A percentile compares a stretch with the other conserved stretches of the same genome.
Evolutionary conservation across 306 rosid genomes (phyloP).

Genomic region (Quercus gilva): DNA sequence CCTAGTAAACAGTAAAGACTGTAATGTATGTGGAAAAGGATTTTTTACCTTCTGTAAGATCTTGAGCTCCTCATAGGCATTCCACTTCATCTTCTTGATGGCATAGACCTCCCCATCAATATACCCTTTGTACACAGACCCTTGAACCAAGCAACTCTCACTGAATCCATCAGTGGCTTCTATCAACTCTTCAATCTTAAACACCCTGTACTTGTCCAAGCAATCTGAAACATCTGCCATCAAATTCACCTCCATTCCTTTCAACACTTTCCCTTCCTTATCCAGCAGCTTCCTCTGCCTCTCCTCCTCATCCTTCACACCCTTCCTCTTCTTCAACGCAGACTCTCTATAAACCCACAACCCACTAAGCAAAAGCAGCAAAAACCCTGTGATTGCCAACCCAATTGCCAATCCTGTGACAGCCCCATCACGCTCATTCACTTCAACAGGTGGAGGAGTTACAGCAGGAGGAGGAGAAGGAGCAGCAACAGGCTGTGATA

Average conservation of each 20-base stretch:
- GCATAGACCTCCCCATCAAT: constrained; percentile 65
- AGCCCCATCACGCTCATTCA: constrained; percentile 34
- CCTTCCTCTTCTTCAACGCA: constrained; percentile 28
- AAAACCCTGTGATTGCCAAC: constrained; percentile 52
- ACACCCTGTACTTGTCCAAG: constrained; percentile 85
- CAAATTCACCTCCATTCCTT: constrained; percentile 49
- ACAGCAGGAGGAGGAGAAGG: constrained; percentile 24
- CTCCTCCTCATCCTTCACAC: constrained; percentile 33
- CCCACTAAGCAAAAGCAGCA: constrained; percentile 50
- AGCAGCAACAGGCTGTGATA: constrained; percentile 50
- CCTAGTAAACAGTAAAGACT: background rate
- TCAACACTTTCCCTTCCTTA: constrained; percentile 24
- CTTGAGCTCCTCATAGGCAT: constrained; percentile 93
- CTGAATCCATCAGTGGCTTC: constrained; percentile 72
- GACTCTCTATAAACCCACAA: constrained; percentile 52
- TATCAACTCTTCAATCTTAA: constrained; percentile 57
- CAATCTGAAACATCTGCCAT: constrained; percentile 90
- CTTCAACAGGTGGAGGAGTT: constrained; percentile 8
- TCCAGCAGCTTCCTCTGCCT: constrained; percentile 8
- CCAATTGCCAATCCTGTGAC: constrained; percentile 70
- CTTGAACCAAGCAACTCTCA: constrained; percentile 62
- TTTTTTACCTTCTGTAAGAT: constrained; percentile 87
- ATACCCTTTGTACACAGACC: constrained; percentile 71
- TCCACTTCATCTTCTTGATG: constrained; percentile 96
- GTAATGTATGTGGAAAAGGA: background rate